These are phyloP conservation scores for Jaltomata sinuosa DNA, from an alignment of 257 asterid genomes.

Conservation along the genomic window DNA sequence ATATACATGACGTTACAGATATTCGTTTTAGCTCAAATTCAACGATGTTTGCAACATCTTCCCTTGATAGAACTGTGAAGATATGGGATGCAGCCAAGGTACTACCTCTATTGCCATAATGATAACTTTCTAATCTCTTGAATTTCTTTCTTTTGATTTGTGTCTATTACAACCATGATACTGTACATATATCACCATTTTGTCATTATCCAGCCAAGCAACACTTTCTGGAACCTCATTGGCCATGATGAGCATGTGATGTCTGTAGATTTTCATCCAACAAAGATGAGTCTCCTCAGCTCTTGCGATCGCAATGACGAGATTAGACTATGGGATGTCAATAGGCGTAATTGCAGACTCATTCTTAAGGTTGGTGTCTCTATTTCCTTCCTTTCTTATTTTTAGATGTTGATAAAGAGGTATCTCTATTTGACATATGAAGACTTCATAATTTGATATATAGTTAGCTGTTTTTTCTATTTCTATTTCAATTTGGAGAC, in stretches of 20 bases:
- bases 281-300: not conserved
- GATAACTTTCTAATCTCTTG: not conserved
- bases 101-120: not conserved
- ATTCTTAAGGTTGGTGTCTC: not conserved
- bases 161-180: not conserved
- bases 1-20: constrained; percentile 26
- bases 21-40: constrained; percentile 30
- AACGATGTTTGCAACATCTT: constrained; percentile 32
- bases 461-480: not conserved
- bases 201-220: not conserved
- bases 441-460: not conserved
- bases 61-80: constrained; percentile 26
- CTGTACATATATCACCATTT: not conserved
- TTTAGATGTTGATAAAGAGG: not conserved
- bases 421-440: not conserved
- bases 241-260: not conserved
- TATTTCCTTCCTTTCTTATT: not conserved
- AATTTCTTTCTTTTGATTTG: not conserved
- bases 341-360: not conserved
- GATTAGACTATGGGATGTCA: not conserved
- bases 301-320: not conserved
- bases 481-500: not conserved
- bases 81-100: constrained; percentile 42
- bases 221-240: not conserved
- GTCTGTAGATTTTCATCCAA: not conserved